Base-by-base conservation (phyloP, 495 filamentous ascomycete genomes). In the Evernia prunastri region DNA sequence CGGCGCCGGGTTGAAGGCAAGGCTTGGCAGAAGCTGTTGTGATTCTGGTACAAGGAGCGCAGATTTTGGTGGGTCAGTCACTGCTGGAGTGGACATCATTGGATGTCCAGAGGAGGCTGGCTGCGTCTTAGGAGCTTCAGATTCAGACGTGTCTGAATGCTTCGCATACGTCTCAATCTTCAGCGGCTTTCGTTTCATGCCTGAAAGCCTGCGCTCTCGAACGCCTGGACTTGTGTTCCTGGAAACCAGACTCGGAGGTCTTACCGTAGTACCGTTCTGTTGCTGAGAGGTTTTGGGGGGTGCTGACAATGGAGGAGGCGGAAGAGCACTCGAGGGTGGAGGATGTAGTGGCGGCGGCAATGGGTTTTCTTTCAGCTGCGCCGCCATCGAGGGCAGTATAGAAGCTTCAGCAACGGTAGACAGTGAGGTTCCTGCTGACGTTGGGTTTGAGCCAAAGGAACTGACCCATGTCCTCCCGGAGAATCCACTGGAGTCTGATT, bases 391-490 rank as follows among this genome's bases (percentile, higher is more conserved):
- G 63, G 76, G 71, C 31, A 77, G 58, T 42, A 70, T 71, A 66
- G 70, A 70, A 69, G 84, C 83, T 75, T 96, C 92, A 40, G 84
- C 83, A 58, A 96, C 87, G 2, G 90, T 89, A 4, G 90, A 89
- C 58, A 97, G 72, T 20, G 83, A 81, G 42, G 84, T 89, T 13
- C 85, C 87, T 31, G 84, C 82, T 2, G 89, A 90, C 13, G 87
- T 89, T 27, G 88, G 84, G 59, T 91, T 89, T 10, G 91, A 95
- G 31, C 83, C 86, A 69, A 84, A 82, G 23, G 92, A 95, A 75
- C 89, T 96, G 69, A 90, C 87, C 90, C 91, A 96, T 10, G 91
- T 94, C 56, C 87, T 85, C 56, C 86, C 86, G 18, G 91, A 93
- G 67, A 90, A 84, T 20, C 87, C 87, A 75, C 91, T 97, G 0